phyloP scores from a whole-genome alignment of 2,329 filamentous ascomycete genomes.

The Hirsutella minnesotensis region DNA sequence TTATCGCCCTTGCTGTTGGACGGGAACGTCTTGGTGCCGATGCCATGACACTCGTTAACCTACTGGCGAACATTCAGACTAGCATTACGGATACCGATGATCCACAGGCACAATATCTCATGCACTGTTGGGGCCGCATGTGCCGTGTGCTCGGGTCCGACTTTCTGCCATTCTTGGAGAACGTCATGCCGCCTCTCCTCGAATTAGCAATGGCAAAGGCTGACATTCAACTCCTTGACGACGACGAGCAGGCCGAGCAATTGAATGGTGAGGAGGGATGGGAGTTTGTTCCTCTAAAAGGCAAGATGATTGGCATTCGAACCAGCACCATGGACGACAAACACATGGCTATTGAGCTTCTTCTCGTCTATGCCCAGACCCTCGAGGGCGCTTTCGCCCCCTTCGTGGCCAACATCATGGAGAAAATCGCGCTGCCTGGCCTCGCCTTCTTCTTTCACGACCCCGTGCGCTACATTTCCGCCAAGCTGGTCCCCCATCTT shows the following conservation, averaged over 20 bases:
- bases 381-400: conserved; percentile 87
- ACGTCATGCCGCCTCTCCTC: conserved; percentile 87
- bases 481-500: conserved; percentile 86
- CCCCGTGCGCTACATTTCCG: conserved; percentile 86
- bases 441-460: conserved; percentile 99
- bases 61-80: conserved; percentile 77
- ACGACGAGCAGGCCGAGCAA: conserved; percentile 86
- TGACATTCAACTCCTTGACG: conserved; percentile 90
- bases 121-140: conserved; percentile 99
- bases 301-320: conserved; percentile 96
- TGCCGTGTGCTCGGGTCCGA: conserved; percentile 84
- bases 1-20: conserved; percentile 90
- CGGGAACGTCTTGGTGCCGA: conserved; percentile 85
- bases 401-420: conserved; percentile 87
- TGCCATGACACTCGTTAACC: conserved; percentile 74
- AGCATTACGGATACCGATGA: conserved; percentile 85
- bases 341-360: conserved; percentile 97
- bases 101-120: conserved; percentile 89
- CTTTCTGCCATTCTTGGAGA: conserved; percentile 84
- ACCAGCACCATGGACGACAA: conserved; percentile 96
- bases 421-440: conserved; percentile 87
- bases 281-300: conserved; percentile 93
- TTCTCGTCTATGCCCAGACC: conserved; percentile 93
- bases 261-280: conserved; percentile 93
- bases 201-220: conserved; percentile 90